phyloP scores from a whole-genome alignment of 129 eudicot genomes.

The Pittosporum tobira region DNA sequence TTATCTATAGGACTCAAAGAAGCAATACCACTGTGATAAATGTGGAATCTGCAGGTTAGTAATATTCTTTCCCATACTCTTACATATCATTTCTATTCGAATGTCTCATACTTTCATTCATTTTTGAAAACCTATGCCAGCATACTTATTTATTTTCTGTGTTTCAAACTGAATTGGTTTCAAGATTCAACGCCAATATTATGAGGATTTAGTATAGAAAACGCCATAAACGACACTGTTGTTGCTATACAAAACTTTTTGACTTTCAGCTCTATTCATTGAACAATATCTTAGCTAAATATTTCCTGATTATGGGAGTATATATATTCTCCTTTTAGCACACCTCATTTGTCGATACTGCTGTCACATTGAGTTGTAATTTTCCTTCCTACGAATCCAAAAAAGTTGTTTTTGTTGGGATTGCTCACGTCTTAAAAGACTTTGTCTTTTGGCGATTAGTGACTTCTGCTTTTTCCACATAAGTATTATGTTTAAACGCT shows the following conservation, averaged over 20 bases:
- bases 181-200: background rate
- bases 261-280: background rate
- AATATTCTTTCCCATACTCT: background rate
- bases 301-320: background rate
- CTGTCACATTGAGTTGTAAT: background rate
- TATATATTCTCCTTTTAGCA: background rate
- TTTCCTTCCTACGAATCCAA: background rate
- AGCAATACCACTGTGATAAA: conserved; percentile 76
- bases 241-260: background rate
- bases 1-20: conserved; percentile 53
- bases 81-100: background rate
- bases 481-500: background rate
- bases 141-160: too few relatives aligned
- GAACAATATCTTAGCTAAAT: background rate
- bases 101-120: background rate
- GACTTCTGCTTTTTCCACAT: background rate
- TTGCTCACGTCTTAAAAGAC: background rate
- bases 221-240: background rate
- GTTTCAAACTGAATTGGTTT: background rate
- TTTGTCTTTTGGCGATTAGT: background rate
- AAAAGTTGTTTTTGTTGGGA: background rate
- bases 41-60: conserved; percentile 83
- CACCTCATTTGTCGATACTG: background rate
- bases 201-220: background rate
- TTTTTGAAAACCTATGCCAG: too few relatives aligned